These are phyloP conservation scores for Penicillium sp. DNA, from an alignment of 2,329 filamentous ascomycete species.

Conservation along the genomic window DNA sequence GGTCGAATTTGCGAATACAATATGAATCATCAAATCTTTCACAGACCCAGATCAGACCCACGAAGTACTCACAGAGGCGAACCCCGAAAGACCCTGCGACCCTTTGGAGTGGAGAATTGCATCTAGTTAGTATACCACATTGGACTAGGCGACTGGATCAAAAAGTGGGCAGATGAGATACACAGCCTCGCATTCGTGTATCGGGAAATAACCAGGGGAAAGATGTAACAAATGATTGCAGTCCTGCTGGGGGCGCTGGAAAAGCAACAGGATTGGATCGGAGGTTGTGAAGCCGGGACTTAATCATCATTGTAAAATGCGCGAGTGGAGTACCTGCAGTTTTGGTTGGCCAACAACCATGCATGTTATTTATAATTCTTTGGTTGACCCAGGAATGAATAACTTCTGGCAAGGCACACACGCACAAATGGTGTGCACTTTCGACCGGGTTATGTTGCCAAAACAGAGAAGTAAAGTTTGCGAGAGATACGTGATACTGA, in stretches of 20 bases:
- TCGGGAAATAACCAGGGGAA: background rate
- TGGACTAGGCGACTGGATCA: background rate
- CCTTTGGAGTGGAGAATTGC: background rate
- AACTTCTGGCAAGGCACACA: background rate
- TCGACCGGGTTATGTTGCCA: background rate
- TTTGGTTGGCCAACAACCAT: constrained; percentile 3
- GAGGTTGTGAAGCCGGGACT: constrained; percentile 6
- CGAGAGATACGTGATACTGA: background rate
- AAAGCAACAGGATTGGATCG: constrained; percentile 11
- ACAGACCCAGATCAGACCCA: background rate
- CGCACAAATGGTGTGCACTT: background rate
- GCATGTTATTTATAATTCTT: constrained; percentile 8
- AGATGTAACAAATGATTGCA: background rate
- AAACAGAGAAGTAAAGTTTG: background rate
- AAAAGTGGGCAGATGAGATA: background rate
- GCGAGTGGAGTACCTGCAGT: constrained; percentile 3
- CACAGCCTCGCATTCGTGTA: background rate
- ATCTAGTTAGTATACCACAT: constrained; percentile 1
- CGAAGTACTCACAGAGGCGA: background rate
- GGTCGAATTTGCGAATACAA: background rate
- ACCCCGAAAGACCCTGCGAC: constrained; percentile 1
- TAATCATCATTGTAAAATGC: constrained; percentile 2
- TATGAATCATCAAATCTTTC: background rate
- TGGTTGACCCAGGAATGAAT: constrained; percentile 1
- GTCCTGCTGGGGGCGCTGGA: background rate